A percentile compares a stretch with the other conserved stretches of the same genome.
These are phyloP conservation scores for Penicillium vulpinum DNA, from an alignment of 2,329 filamentous ascomycete species.

Conservation along the genomic window DNA sequence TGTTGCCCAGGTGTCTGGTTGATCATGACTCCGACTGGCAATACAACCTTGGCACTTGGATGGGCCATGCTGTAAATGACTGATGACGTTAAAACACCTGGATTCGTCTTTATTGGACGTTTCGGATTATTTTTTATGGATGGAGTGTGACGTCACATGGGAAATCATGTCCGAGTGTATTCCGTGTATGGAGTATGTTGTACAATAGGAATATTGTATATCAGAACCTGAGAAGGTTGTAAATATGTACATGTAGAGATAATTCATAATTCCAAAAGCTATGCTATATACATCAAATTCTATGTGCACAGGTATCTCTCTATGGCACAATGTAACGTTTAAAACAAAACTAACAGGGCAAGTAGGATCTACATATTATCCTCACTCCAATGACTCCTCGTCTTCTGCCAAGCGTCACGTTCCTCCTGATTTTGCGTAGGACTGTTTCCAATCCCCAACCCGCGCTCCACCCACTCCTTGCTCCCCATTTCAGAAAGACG, in stretches of 20 bases:
- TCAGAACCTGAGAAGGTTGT: too few species aligned
- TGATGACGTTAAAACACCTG: not conserved
- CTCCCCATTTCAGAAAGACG: conserved; percentile 90
- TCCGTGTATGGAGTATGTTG: too few species aligned
- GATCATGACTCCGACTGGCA: not conserved
- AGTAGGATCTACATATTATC: conserved; percentile 43
- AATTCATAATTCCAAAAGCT: not conserved
- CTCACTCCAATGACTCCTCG: conserved; percentile 52
- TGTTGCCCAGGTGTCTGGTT: not conserved
- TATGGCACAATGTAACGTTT: not conserved
- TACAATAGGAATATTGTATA: too few species aligned
- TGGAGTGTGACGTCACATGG: not conserved
- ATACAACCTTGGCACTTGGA: not conserved
- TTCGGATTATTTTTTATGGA: not conserved
- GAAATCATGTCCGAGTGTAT: not conserved
- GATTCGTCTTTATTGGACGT: not conserved
- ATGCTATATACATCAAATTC: conserved; percentile 5
- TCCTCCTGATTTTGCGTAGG: conserved; percentile 47
- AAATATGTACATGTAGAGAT: too few species aligned
- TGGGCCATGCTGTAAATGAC: not conserved
- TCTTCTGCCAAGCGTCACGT: conserved; percentile 50
- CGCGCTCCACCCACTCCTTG: conserved; percentile 89
- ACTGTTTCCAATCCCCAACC: conserved; percentile 53
- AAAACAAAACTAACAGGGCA: not conserved
- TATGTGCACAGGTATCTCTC: conserved; percentile 7